Percentiles rank a stretch among this genome's conserved stretches.
Conservation (phyloP, 2,329 filamentous ascomycete genomes). For the Apiospora marii region DNA sequence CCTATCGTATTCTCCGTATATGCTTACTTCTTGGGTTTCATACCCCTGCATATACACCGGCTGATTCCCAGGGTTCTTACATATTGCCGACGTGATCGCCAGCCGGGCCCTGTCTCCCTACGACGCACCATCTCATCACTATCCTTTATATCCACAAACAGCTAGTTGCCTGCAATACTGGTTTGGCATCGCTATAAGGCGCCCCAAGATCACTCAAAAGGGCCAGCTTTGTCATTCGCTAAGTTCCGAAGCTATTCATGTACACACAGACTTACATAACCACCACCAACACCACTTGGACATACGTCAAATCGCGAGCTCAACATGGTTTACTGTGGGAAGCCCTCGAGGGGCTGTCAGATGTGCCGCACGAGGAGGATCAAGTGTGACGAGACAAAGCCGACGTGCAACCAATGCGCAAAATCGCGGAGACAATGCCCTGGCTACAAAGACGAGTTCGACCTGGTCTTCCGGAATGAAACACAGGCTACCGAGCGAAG, state of each 20-base stretch:
- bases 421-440: constrained; percentile 71
- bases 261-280: constrained; percentile 12
- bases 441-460: constrained; percentile 75
- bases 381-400: constrained; percentile 76
- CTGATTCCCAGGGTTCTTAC: background rate
- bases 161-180: background rate
- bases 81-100: constrained; percentile 13
- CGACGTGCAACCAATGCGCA: constrained; percentile 70
- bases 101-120: background rate
- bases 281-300: background rate
- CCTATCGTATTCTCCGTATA: constrained; percentile 15
- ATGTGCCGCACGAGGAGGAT: constrained; percentile 78
- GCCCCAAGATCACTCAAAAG: constrained; percentile 2
- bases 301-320: constrained; percentile 13
- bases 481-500: constrained; percentile 72
- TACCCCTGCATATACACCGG: constrained; percentile 11
- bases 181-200: constrained; percentile 12
- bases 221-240: background rate
- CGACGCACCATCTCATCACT: constrained; percentile 11
- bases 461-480: constrained; percentile 76
- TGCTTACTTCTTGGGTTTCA: constrained; percentile 17
- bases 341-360: constrained; percentile 74
- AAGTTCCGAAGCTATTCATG: background rate
- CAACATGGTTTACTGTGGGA: constrained; percentile 71
- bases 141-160: constrained; percentile 4